These are phyloP conservation scores for Hypoxylon sp. DNA, from an alignment of 2,329 filamentous ascomycete species.

Conservation along the genomic window DNA sequence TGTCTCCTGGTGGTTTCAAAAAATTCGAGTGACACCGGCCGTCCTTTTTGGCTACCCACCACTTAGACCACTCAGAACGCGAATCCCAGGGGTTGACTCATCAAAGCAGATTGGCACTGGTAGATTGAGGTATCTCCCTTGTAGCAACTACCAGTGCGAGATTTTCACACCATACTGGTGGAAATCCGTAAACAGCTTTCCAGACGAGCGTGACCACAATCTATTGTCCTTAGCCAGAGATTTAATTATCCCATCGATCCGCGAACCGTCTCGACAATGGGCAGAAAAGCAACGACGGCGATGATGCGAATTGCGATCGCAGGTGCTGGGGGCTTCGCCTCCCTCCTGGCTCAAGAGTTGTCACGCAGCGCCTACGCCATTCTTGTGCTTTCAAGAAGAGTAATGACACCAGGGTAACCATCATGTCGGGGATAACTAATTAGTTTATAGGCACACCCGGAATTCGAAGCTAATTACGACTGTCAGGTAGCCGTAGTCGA, in stretches of 20 bases:
- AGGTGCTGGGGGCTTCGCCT: slow-evolving; percentile 72
- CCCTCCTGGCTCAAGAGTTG: slow-evolving; percentile 71
- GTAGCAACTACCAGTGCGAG: slow-evolving; percentile 45
- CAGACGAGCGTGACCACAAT: slow-evolving; percentile 37
- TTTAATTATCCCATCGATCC: slow-evolving; percentile 38
- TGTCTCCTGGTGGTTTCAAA: slow-evolving; percentile 43
- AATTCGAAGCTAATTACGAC: slow-evolving; percentile 66
- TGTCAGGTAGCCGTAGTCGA: slow-evolving; percentile 80
- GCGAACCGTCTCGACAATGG: slow-evolving; percentile 45
- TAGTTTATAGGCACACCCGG: slow-evolving; percentile 66
- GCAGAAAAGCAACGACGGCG: slow-evolving; percentile 48
- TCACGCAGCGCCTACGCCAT: slow-evolving; percentile 76
- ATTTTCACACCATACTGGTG: slow-evolving; percentile 43
- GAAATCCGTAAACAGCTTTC: slow-evolving; percentile 31
- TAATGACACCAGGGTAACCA: slow-evolving; percentile 55
- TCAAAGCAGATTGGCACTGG: slow-evolving; percentile 43
- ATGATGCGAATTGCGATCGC: slow-evolving; percentile 75
- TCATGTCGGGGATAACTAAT: slow-evolving; percentile 34
- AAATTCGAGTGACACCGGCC: slow-evolving; percentile 48
- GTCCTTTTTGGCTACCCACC: slow-evolving; percentile 40
- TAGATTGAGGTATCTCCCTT: slow-evolving; percentile 44
- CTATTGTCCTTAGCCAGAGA: slow-evolving; percentile 29
- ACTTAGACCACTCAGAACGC: slow-evolving; percentile 46
- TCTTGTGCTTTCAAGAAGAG: slow-evolving; percentile 77
- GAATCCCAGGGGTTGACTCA: slow-evolving; percentile 48